These are phyloP conservation scores for Moesziomyces sp. DNA, from an alignment of 1,284 basidiomycete species.

Conservation along the genomic window DNA sequence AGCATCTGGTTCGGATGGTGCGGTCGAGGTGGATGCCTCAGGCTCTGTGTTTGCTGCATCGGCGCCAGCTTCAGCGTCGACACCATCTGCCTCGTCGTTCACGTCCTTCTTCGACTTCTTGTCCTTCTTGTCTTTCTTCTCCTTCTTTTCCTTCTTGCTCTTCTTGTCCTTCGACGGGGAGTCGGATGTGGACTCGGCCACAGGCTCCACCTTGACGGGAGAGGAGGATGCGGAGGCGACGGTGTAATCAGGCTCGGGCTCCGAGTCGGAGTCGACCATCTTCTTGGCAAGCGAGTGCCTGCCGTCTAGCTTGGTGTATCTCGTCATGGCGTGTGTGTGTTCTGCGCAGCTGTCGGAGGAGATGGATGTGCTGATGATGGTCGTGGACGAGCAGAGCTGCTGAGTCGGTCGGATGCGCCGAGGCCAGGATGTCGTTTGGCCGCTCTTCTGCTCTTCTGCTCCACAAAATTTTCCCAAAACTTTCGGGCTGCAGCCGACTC, in stretches of 20 bases:
- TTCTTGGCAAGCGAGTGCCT: slow-evolving; percentile 50
- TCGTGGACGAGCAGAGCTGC: not conserved
- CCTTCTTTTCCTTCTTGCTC: slow-evolving; percentile 29
- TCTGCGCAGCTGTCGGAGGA: not conserved
- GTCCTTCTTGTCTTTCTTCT: slow-evolving; percentile 25
- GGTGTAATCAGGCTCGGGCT: slow-evolving; percentile 25
- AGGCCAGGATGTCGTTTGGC: slow-evolving; percentile 3
- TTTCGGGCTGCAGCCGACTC: slow-evolving; percentile 3
- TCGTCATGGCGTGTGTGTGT: slow-evolving; percentile 37
- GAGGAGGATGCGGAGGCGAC: slow-evolving; percentile 15
- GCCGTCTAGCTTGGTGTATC: slow-evolving; percentile 58
- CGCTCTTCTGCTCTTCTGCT: not conserved
- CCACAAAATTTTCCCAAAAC: slow-evolving; percentile 19
- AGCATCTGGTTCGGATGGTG: not conserved
- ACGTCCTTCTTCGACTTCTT: slow-evolving; percentile 4
- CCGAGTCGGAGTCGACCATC: slow-evolving; percentile 33
- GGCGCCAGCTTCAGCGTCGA: not conserved
- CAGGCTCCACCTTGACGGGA: slow-evolving; percentile 13
- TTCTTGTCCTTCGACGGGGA: slow-evolving; percentile 25
- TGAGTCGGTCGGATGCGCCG: no score
- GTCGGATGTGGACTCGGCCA: slow-evolving; percentile 1
- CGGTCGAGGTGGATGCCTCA: slow-evolving; percentile 28
- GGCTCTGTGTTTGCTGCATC: slow-evolving; percentile 9
- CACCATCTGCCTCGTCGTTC: not conserved
- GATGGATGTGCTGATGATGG: not conserved